Conservation (phyloP, 441 rosid genomes). For the Manihot esculenta region DNA sequence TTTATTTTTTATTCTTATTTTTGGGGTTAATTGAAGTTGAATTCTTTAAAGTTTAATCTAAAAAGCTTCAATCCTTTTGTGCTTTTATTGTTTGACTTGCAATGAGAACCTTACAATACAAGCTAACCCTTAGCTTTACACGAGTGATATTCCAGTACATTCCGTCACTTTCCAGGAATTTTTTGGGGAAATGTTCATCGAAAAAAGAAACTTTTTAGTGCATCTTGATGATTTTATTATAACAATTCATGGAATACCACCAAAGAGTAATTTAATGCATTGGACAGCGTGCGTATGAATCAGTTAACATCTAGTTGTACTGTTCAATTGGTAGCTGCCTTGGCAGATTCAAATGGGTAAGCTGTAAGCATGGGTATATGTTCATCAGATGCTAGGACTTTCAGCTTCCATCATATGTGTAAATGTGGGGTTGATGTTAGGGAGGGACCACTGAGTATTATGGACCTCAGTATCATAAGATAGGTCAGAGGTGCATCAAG, state of each 20-base stretch:
- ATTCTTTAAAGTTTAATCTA: not conserved
- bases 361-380: too few relatives aligned
- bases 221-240: not conserved
- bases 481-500: constrained; percentile 14
- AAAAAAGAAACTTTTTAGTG: not conserved
- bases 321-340: not conserved
- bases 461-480: constrained; percentile 24
- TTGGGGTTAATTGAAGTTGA: not conserved
- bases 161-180: not conserved
- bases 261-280: not conserved
- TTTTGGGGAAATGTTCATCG: not conserved
- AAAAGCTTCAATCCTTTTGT: not conserved
- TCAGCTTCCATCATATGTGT: not conserved
- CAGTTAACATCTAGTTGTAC: not conserved
- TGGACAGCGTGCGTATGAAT: not conserved
- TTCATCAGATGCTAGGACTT: constrained; percentile 1
- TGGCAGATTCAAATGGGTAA: constrained; percentile 8
- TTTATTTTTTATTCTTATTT: not conserved
- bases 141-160: not conserved
- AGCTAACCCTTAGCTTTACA: not conserved
- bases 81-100: constrained; percentile 7
- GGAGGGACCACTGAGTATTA: constrained; percentile 32
- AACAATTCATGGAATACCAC: not conserved
- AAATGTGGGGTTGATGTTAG: not conserved
- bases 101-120: not conserved